Evolutionary conservation across 805 yeast species (phyloP).

Genomic region (Zygoascus ofunaensis): DNA sequence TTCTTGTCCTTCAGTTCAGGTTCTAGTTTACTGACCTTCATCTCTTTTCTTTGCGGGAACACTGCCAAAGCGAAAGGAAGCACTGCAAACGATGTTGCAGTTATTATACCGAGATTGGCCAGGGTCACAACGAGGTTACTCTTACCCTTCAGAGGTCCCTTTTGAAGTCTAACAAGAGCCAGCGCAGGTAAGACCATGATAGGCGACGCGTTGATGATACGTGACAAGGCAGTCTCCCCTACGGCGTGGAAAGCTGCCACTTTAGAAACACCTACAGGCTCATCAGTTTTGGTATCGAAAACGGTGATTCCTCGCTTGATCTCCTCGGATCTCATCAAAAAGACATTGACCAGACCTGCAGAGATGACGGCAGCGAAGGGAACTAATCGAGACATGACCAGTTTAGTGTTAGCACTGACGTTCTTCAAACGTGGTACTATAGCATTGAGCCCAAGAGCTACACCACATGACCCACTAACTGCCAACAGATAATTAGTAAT

Average conservation of each 20-base stretch:
- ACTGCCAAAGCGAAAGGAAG: constrained; percentile 93
- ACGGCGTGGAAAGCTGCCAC: constrained; percentile 89
- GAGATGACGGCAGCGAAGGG: constrained; percentile 98
- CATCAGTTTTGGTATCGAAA: constrained; percentile 28
- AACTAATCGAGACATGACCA: constrained; percentile 74
- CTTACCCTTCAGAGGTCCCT: constrained; percentile 56
- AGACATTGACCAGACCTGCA: constrained; percentile 95
- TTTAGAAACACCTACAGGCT: constrained; percentile 56
- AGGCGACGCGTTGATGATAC: constrained; percentile 95
- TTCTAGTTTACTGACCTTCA: constrained; percentile 56
- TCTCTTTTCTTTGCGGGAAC: constrained; percentile 79
- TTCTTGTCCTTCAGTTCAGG: constrained; percentile 48
- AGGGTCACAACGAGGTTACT: constrained; percentile 54
- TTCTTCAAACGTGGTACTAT: constrained; percentile 76
- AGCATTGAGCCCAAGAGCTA: constrained; percentile 86
- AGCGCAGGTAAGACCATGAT: constrained; percentile 96
- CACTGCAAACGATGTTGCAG: constrained; percentile 74
- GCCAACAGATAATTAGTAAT: constrained; percentile 76
- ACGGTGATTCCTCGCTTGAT: constrained; percentile 48
- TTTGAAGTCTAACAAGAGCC: constrained; percentile 68
- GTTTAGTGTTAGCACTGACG: constrained; percentile 58
- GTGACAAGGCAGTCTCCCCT: constrained; percentile 90
- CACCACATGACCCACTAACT: constrained; percentile 89
- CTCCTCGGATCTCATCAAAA: constrained; percentile 93
- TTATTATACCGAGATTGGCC: constrained; percentile 78